These are phyloP conservation scores for Musa itinerans DNA, from an alignment of 176 grass and related monocot species.

Conservation along the genomic window DNA sequence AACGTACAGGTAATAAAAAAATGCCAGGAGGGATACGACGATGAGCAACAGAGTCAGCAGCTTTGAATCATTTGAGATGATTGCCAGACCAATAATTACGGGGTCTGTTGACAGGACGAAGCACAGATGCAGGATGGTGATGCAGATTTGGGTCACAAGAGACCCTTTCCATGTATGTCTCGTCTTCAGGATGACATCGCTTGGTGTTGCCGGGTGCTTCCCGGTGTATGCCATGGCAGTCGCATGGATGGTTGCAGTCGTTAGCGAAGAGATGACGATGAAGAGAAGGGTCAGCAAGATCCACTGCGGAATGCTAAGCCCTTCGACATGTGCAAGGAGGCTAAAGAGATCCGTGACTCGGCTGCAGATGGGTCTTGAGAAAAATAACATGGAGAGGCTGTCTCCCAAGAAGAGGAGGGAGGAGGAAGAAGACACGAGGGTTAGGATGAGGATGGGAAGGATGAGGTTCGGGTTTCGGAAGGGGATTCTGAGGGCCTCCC, in stretches of 20 bases:
- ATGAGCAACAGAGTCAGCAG: not conserved
- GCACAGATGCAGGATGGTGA: not conserved
- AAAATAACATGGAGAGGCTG: conserved; percentile 35
- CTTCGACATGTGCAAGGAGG: not conserved
- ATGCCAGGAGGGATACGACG: not conserved
- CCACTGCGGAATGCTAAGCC: not conserved
- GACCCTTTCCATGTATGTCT: not conserved
- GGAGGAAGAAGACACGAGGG: conserved; percentile 20
- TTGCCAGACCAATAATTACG: not conserved
- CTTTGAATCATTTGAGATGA: not conserved
- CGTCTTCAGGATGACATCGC: not conserved
- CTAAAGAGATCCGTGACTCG: conserved; percentile 22
- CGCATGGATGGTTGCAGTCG: not conserved
- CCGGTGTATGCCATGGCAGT: not conserved
- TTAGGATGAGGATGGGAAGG: conserved; percentile 19
- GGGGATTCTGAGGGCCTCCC: conserved; percentile 29
- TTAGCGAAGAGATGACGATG: not conserved
- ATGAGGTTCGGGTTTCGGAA: conserved; percentile 16
- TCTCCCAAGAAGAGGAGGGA: conserved; percentile 32
- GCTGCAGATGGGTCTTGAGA: conserved; percentile 15
- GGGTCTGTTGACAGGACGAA: not conserved
- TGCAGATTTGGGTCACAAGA: not conserved
- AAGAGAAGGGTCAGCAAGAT: not conserved
- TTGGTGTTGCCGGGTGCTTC: not conserved
- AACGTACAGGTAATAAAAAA: not conserved